A percentile compares a stretch with the other conserved stretches of the same genome.
Evolutionary conservation across 2,329 filamentous ascomycete species (phyloP).

Genomic region (Tolypocladium paradoxum): DNA sequence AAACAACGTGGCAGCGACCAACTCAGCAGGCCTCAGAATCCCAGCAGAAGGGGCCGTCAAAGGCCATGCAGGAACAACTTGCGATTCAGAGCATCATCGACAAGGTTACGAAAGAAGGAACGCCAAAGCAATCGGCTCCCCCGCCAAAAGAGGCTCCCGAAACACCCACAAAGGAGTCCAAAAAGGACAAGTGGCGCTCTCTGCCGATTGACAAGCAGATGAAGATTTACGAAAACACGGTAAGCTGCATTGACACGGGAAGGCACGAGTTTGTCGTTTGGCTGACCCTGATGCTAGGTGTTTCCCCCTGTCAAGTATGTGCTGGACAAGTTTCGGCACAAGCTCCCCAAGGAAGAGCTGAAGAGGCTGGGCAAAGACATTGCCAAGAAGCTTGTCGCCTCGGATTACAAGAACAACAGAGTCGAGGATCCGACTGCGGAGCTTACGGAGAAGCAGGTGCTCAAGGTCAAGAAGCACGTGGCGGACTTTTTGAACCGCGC

Average conservation of each 20-base stretch:
- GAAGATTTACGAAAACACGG: slow-evolving; percentile 89
- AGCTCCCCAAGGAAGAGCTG: slow-evolving; percentile 69
- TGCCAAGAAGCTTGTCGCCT: slow-evolving; percentile 80
- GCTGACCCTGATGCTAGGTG: slow-evolving; percentile 41
- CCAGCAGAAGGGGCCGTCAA: slow-evolving; percentile 54
- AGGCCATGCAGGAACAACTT: slow-evolving; percentile 52
- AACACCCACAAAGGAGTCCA: slow-evolving; percentile 45
- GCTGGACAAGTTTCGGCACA: slow-evolving; percentile 76
- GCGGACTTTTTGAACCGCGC: slow-evolving; percentile 82
- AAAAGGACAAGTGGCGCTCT: slow-evolving; percentile 61
- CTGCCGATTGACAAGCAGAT: slow-evolving; percentile 75
- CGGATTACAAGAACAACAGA: slow-evolving; percentile 84
- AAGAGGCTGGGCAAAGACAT: slow-evolving; percentile 56
- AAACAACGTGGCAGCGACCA: slow-evolving; percentile 74
- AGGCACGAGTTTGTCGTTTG: neutral
- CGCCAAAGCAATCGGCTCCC: slow-evolving; percentile 41
- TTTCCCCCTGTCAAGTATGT: slow-evolving; percentile 78
- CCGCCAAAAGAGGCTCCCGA: slow-evolving; percentile 54
- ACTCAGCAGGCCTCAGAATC: slow-evolving; percentile 56
- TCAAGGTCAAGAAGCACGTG: slow-evolving; percentile 74
- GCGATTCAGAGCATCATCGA: slow-evolving; percentile 77
- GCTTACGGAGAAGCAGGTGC: slow-evolving; percentile 66
- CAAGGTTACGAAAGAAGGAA: slow-evolving; percentile 60
- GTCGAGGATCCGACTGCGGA: slow-evolving; percentile 64
- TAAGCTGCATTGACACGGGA: slow-evolving; percentile 31